These are phyloP conservation scores for Bipolaris victoriae DNA, from an alignment of 2,329 filamentous ascomycete species.

Conservation along the genomic window DNA sequence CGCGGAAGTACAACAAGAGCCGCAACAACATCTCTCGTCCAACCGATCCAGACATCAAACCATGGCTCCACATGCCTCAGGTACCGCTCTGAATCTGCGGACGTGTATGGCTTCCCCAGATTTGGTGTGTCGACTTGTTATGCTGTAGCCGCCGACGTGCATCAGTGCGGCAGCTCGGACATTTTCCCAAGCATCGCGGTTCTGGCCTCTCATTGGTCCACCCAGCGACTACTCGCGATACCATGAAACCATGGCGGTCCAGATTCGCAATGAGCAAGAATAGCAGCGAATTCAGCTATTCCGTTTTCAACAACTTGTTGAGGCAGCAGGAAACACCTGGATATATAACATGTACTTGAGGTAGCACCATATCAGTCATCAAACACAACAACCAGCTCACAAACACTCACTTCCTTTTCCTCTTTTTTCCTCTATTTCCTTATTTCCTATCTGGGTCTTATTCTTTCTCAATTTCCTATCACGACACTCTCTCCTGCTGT, in stretches of 20 bases:
- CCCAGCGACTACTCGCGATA: conserved; percentile 48
- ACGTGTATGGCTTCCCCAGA: conserved; percentile 40
- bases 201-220: conserved; percentile 41
- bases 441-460: conserved; percentile 40
- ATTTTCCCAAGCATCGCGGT: conserved; percentile 40
- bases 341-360: conserved; percentile 40
- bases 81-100: conserved; percentile 19
- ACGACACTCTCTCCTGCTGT: conserved; percentile 43
- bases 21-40: conserved; percentile 39
- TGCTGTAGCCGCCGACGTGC: conserved; percentile 46
- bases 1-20: conserved; percentile 41
- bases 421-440: conserved; percentile 45
- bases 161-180: conserved; percentile 46
- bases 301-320: conserved; percentile 29
- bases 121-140: conserved; percentile 30
- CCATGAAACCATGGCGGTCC: conserved; percentile 44
- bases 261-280: conserved; percentile 42
- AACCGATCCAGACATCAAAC: conserved; percentile 34
- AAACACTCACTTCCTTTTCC: conserved; percentile 42
- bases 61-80: conserved; percentile 29
- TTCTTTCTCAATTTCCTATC: conserved; percentile 17
- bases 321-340: conserved; percentile 15
- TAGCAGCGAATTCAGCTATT: conserved; percentile 38
- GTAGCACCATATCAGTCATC: conserved; percentile 31
- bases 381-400: conserved; percentile 44